These are phyloP conservation scores for Aspergillus wentii DNA, from an alignment of 495 filamentous ascomycete species.

Conservation along the genomic window DNA sequence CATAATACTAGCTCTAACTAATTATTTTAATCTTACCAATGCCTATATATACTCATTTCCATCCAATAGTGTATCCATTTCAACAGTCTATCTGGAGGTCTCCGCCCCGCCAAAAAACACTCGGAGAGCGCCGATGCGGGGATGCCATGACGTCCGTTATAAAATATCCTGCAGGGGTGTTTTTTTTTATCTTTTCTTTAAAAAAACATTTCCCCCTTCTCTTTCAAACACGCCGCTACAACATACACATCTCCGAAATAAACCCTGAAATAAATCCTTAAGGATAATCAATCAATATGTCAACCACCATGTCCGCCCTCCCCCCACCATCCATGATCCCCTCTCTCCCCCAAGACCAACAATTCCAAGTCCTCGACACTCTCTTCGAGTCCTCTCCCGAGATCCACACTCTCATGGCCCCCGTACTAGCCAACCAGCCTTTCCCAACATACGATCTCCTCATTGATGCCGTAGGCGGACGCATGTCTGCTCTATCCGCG, in stretches of 20 bases:
- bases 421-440: constrained; percentile 54
- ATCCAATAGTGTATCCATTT: too few species aligned
- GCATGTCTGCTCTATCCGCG: constrained; percentile 47
- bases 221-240: constrained; percentile 2
- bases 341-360: constrained; percentile 49
- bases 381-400: constrained; percentile 84
- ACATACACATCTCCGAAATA: constrained; percentile 1
- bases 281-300: too few species aligned
- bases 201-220: too few species aligned
- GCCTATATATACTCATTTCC: too few species aligned
- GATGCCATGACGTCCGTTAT: too few species aligned
- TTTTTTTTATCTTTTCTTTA: too few species aligned
- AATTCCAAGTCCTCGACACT: constrained; percentile 63
- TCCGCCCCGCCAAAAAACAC: constrained; percentile 14
- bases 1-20: too few species aligned
- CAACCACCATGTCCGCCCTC: constrained; percentile 33
- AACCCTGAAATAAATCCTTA: too few species aligned
- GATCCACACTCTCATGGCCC: constrained; percentile 66
- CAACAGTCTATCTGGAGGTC: constrained; percentile 13
- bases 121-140: constrained; percentile 32
- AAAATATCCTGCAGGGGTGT: too few species aligned
- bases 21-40: too few species aligned
- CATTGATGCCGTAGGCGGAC: constrained; percentile 53
- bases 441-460: constrained; percentile 60
- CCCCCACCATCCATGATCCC: constrained; percentile 49